phyloP scores from a whole-genome alignment of 2,329 filamentous ascomycete species.

The Aspergillus texensis region DNA sequence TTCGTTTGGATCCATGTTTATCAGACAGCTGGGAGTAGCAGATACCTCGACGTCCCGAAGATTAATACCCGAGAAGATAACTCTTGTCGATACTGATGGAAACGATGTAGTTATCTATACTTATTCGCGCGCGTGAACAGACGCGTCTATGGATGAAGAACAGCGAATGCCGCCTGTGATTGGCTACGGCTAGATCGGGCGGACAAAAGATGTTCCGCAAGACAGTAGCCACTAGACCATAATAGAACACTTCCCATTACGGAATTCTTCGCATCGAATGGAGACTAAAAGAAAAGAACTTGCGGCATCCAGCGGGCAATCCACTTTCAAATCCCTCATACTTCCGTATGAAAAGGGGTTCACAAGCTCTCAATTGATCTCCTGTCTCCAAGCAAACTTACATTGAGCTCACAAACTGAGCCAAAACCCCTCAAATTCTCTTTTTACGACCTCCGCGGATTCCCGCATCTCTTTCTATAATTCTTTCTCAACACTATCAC shows the following conservation, averaged over 20 bases:
- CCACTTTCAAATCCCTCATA: neutral
- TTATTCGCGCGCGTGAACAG: neutral
- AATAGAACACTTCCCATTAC: slow-evolving; percentile 19
- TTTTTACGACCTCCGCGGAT: neutral
- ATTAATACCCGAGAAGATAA: neutral
- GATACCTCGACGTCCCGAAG: neutral
- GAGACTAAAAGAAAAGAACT: neutral
- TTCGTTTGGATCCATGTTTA: slow-evolving; percentile 31
- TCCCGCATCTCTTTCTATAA: neutral
- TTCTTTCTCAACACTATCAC: neutral
- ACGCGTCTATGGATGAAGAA: slow-evolving; percentile 6
- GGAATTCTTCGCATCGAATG: slow-evolving; percentile 10
- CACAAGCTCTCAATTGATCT: no score
- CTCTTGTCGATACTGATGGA: neutral
- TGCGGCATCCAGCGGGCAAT: neutral
- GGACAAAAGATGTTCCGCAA: slow-evolving; percentile 12
- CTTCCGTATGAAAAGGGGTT: neutral
- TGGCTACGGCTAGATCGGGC: slow-evolving; percentile 3
- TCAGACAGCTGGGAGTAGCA: neutral
- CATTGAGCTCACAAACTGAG: neutral
- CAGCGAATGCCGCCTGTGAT: slow-evolving; percentile 11
- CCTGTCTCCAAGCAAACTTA: neutral
- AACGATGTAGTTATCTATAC: neutral
- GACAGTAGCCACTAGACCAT: slow-evolving; percentile 14
- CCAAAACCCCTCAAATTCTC: slow-evolving; percentile 3